Evolutionary conservation across 169 alveolate genomes (phyloP).

Genomic region (Eimeria maxima): DNA sequence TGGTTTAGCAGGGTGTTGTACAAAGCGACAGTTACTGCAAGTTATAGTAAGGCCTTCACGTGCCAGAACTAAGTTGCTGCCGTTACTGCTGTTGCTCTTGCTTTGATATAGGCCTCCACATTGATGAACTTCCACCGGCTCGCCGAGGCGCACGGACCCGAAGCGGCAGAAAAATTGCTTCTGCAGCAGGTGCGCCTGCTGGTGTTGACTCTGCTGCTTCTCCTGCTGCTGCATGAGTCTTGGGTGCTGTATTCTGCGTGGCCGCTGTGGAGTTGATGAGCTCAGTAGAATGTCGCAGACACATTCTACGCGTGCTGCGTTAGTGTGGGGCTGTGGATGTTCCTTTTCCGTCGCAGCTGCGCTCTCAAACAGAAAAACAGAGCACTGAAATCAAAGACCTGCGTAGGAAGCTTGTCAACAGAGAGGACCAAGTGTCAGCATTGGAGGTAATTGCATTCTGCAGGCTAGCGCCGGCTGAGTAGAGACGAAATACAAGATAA

Average conservation of each 20-base stretch:
- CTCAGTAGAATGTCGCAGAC: too few relatives aligned
- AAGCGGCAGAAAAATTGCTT: slow-evolving; percentile 62
- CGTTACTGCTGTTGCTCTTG: slow-evolving; percentile 37
- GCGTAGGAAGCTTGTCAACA: slow-evolving; percentile 19
- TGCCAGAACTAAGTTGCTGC: too few relatives aligned
- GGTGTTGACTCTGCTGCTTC: slow-evolving; percentile 48
- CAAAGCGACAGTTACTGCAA: background rate
- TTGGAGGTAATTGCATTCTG: background rate
- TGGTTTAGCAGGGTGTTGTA: background rate
- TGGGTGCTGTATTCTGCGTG: background rate
- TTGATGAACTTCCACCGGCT: slow-evolving; percentile 55
- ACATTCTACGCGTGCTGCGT: too few relatives aligned
- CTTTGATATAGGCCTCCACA: slow-evolving; percentile 49
- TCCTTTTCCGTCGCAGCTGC: background rate
- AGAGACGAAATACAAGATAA: too few relatives aligned
- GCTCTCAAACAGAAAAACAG: slow-evolving; percentile 39
- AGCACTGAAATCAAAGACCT: background rate
- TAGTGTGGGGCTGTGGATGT: too few relatives aligned
- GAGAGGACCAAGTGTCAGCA: slow-evolving; percentile 7
- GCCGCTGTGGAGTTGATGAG: background rate
- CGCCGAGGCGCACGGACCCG: slow-evolving; percentile 70
- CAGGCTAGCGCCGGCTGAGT: too few relatives aligned
- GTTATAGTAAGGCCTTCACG: too few relatives aligned
- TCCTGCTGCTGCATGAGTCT: slow-evolving; percentile 23
- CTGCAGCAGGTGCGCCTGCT: slow-evolving; percentile 62